Evolutionary conservation across 2,329 filamentous ascomycete genomes (phyloP).

Genomic region (Cytospora paraplurivora): DNA sequence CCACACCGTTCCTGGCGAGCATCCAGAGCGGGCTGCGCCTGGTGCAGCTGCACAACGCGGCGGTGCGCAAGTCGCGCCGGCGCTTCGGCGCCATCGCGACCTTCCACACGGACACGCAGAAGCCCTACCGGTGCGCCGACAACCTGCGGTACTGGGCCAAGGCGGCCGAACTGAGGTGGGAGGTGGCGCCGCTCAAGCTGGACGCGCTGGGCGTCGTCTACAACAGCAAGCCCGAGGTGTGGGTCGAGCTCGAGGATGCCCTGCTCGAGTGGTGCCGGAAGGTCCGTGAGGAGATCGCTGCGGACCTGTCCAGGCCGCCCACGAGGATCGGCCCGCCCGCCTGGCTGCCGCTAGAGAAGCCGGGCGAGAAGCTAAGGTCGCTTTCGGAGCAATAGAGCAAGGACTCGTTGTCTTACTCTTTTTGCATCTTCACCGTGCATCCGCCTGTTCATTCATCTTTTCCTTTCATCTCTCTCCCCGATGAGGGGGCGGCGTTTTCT

Average conservation of each 20-base stretch:
- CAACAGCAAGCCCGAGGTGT: slow-evolving; percentile 67
- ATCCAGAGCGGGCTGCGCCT: slow-evolving; percentile 80
- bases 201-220: slow-evolving; percentile 88
- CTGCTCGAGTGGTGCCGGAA: slow-evolving; percentile 80
- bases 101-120: slow-evolving; percentile 89
- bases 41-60: slow-evolving; percentile 85
- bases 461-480: slow-evolving; percentile 11
- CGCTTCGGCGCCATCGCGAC: slow-evolving; percentile 87
- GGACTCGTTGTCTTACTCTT: neutral
- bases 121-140: slow-evolving; percentile 91
- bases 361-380: slow-evolving; percentile 14
- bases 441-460: neutral
- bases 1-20: slow-evolving; percentile 72
- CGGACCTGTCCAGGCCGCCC: slow-evolving; percentile 49
- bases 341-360: slow-evolving; percentile 19
- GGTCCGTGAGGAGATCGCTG: slow-evolving; percentile 80
- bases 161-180: slow-evolving; percentile 91
- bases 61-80: slow-evolving; percentile 79
- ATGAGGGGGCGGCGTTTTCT: slow-evolving; percentile 7
- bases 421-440: neutral
- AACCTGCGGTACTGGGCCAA: slow-evolving; percentile 97
- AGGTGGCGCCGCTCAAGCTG: slow-evolving; percentile 72
- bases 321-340: slow-evolving; percentile 27
- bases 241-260: slow-evolving; percentile 81
- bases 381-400: slow-evolving; percentile 22